Evolutionary conservation across 345 rosid species (phyloP).

Genomic region (Gossypium bickii): DNA sequence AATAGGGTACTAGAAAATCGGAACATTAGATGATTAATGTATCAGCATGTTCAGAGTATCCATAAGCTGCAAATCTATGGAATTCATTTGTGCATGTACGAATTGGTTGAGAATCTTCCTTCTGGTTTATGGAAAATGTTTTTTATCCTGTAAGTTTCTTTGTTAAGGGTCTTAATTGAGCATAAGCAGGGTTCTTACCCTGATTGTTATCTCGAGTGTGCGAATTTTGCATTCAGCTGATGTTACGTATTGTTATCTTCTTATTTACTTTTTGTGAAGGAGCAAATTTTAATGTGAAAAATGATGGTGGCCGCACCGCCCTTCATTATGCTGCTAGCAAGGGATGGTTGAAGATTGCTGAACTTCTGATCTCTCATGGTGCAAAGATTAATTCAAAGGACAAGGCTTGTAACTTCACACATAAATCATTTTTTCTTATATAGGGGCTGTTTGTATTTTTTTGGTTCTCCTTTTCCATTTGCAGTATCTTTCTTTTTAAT

Average conservation of each 20-base stretch:
- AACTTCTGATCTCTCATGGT: slow-evolving; percentile 54
- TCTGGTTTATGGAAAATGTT: neutral
- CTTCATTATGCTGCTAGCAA: slow-evolving; percentile 98
- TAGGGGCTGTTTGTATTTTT: neutral
- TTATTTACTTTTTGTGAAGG: slow-evolving; percentile 32
- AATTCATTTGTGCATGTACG: neutral
- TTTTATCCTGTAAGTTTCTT: neutral
- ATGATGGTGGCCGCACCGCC: slow-evolving; percentile 81
- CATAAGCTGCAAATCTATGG: neutral
- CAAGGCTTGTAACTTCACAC: slow-evolving; percentile 46
- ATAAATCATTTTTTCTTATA: slow-evolving; percentile 12
- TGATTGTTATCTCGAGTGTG: neutral
- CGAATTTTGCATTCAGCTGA: neutral
- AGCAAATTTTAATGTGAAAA: slow-evolving; percentile 69
- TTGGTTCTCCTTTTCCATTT: neutral
- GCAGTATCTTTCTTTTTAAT: neutral
- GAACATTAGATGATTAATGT: neutral
- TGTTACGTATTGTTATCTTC: neutral
- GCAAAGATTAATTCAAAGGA: slow-evolving; percentile 69
- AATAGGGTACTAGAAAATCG: neutral
- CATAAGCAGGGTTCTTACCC: neutral
- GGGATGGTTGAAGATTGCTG: slow-evolving; percentile 68
- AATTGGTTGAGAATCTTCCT: neutral
- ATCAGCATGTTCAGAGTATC: neutral
- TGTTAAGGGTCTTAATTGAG: neutral